Percentiles rank a stretch among this genome's conserved stretches.
Evolutionary conservation across 306 rosid genomes (phyloP).

Genomic region (Inga oerstediana): DNA sequence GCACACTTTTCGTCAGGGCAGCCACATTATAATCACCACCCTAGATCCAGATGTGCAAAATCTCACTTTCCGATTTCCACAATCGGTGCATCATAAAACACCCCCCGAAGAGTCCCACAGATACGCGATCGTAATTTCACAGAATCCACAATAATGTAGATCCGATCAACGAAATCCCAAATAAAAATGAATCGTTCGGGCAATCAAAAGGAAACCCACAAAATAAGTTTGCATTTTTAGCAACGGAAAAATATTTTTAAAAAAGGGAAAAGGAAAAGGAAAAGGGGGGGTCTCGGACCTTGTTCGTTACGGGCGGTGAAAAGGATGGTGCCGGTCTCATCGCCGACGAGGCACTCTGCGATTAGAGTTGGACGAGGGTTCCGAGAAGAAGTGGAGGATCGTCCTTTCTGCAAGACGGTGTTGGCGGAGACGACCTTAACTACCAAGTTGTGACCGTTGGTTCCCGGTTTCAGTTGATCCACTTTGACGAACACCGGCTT

Average conservation of each 20-base stretch:
- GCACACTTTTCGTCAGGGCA: not conserved
- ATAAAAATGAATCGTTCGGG: not conserved
- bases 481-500: slow-evolving; percentile 81
- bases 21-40: not conserved
- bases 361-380: slow-evolving; percentile 75
- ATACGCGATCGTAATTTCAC: not conserved
- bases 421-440: slow-evolving; percentile 63
- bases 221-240: not conserved
- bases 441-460: slow-evolving; percentile 75
- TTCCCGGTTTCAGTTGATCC: slow-evolving; percentile 78
- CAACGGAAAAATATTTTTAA: not conserved
- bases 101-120: not conserved
- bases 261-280: not conserved
- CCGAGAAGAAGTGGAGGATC: slow-evolving; percentile 60
- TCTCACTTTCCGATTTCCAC: slow-evolving; percentile 8
- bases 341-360: slow-evolving; percentile 87
- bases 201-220: not conserved
- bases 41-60: not conserved
- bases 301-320: slow-evolving; percentile 89
- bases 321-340: slow-evolving; percentile 77
- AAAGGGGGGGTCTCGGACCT: slow-evolving; percentile 40
- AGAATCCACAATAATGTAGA: slow-evolving; percentile 18
- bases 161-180: slow-evolving; percentile 11
- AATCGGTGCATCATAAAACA: not conserved
- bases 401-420: slow-evolving; percentile 73